Conservation (phyloP, 2,329 filamentous ascomycete species). For the Colletotrichum limetticola region DNA sequence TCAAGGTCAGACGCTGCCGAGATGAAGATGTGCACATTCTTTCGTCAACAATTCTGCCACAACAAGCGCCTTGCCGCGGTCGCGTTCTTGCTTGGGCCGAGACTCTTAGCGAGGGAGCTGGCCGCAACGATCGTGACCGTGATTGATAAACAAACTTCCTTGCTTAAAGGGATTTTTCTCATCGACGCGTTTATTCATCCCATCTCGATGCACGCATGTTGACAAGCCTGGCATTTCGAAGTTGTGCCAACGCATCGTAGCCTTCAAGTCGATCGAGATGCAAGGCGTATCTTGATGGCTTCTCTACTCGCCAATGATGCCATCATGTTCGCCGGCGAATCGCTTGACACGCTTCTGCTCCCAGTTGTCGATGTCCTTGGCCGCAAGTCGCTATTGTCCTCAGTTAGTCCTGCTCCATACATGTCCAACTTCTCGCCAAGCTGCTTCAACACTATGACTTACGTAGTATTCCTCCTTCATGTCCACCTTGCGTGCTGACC, state of each 20-base stretch:
- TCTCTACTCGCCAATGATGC: conserved; percentile 66
- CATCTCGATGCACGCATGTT: conserved; percentile 20
- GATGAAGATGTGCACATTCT: conserved; percentile 29
- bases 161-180: neutral
- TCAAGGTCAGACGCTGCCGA: conserved; percentile 21
- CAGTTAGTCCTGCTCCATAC: conserved; percentile 56
- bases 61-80: conserved; percentile 9
- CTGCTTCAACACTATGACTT: conserved; percentile 48
- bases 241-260: neutral
- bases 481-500: conserved; percentile 76
- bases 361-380: conserved; percentile 95
- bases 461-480: conserved; percentile 91
- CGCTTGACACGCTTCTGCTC: conserved; percentile 95
- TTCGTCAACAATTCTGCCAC: conserved; percentile 23
- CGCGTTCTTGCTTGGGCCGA: neutral
- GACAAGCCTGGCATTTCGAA: neutral
- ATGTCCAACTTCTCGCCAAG: neutral
- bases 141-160: neutral
- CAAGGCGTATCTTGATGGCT: neutral
- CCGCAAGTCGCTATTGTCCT: conserved; percentile 80
- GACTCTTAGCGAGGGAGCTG: neutral
- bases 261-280: conserved; percentile 18
- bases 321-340: conserved; percentile 90
- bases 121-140: neutral
- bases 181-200: neutral